phyloP scores from a whole-genome alignment of 2,329 filamentous ascomycete genomes.

The Tolypocladium album region DNA sequence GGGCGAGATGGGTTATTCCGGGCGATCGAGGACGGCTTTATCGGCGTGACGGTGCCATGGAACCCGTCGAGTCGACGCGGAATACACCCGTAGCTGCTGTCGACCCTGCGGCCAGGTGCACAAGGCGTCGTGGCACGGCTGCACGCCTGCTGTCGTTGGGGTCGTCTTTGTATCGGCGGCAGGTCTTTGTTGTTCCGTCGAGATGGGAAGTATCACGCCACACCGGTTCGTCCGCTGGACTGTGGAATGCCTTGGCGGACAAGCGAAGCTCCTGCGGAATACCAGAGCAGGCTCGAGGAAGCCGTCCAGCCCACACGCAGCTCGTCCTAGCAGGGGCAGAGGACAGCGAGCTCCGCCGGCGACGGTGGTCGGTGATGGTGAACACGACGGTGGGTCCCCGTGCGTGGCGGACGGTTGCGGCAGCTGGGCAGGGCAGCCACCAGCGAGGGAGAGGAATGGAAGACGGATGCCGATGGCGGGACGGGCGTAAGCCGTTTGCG shows the following conservation, averaged over 20 bases:
- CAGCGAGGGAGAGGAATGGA: neutral
- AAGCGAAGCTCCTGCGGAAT: neutral
- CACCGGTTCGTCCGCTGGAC: neutral
- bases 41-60: slow-evolving; percentile 3
- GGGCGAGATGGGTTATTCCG: neutral
- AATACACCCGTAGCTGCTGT: too few relatives aligned
- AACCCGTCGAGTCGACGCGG: neutral
- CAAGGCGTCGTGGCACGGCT: neutral
- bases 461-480: neutral
- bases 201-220: neutral
- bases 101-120: neutral
- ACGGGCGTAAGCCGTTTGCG: neutral
- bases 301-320: neutral
- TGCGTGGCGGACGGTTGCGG: neutral
- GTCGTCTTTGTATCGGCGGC: neutral
- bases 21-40: slow-evolving; percentile 1
- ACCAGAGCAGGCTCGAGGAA: neutral
- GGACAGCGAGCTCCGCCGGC: neutral
- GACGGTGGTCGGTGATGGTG: neutral
- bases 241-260: neutral
- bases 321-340: neutral
- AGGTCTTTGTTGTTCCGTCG: neutral
- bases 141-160: neutral
- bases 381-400: neutral
- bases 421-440: neutral